A percentile compares a stretch with the other conserved stretches of the same genome.
These are phyloP conservation scores for Coemansia sp. DNA, from an alignment of 192 early-diverging fungal genomes.

Conservation along the genomic window DNA sequence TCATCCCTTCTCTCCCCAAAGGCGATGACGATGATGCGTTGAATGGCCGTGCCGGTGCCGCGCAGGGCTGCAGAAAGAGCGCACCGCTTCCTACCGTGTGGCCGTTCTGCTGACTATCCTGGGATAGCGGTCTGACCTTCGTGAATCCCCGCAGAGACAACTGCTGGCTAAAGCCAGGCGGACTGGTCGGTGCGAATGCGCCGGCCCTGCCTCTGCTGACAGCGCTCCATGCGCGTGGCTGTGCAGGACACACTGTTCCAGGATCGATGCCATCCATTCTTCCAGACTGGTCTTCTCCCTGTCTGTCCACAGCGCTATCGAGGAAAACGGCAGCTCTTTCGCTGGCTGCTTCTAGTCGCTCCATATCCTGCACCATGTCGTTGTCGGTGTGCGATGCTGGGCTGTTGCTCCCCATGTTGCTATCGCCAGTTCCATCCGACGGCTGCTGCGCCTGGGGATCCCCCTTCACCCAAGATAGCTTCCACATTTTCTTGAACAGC, in stretches of 20 bases:
- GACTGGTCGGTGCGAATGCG: conserved; percentile 41
- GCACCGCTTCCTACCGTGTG: conserved; percentile 12
- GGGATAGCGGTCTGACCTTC: conserved; percentile 2
- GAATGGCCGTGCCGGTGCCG: background rate
- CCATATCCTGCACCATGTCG: background rate
- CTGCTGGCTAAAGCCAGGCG: conserved; percentile 27
- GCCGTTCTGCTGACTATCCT: background rate
- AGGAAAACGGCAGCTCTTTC: background rate
- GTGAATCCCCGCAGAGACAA: conserved; percentile 31
- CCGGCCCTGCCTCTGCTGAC: conserved; percentile 16
- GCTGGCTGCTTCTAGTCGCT: background rate
- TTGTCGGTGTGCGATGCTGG: conserved; percentile 7
- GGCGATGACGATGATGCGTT: background rate
- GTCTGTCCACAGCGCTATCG: background rate
- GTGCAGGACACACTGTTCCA: background rate
- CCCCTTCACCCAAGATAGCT: conserved; percentile 41
- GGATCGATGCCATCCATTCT: background rate
- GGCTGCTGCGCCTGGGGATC: conserved; percentile 10
- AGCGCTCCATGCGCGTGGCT: conserved; percentile 12
- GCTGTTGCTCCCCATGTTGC: background rate
- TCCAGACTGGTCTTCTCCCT: background rate
- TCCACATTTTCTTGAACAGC: conserved; percentile 50
- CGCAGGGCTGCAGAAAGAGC: conserved; percentile 6
- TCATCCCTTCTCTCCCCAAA: conserved; percentile 16
- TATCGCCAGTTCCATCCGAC: conserved; percentile 6